Base-by-base conservation (phyloP, 2,329 filamentous ascomycete species). In the Ophiostoma triangulosporum region DNA sequence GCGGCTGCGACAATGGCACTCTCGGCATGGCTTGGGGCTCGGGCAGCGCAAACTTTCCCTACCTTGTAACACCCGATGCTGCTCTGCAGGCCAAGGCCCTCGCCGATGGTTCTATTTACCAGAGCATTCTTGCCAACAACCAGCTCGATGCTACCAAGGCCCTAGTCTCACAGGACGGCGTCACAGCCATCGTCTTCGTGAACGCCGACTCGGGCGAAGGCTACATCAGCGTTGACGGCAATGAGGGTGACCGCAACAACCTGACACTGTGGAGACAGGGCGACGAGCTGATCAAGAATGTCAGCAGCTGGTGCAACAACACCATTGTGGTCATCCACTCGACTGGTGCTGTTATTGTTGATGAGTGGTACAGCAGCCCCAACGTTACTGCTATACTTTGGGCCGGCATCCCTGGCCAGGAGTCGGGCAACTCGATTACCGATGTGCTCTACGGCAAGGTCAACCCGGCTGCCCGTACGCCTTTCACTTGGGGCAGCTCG, bases 261-360 rank as follows among this genome's bases (percentile, higher is more conserved):
- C 74, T 98, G 35, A 95, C 89, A 0, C 73, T 95, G 0, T 97
- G 91, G 91, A 75, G 83, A 56, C 77, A 82, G 55, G 90, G 88
- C 38, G 88, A 97, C 52, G 74, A 77, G 0, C 70, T 97, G 53
- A 86, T 97, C 68, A 77, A 85, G 68, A 88, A 85, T 48, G 87
- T 95, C 11, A 82, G 88, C 1, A 74, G 81, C 7, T 65, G 81
- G 57, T 90, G 84, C 73, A 81, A 84, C 70, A 95, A 96, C 75
- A 95, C 89, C 12, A 84, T 97, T 56, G 87, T 97, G 15, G 80
- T 96, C 54, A 84, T 97, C 56, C 91, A 97, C 71, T 88, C 86
- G 1, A 79, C 83, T 3, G 89, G 89, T 0, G 81, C 90, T 1
- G 86, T 94, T 4, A 70, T 94, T 1, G 69, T 96, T 24, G 79